Evolutionary conservation across 768 basidiomycete species (phyloP), one percentile per base, ranked within the genome.

Genomic region (Russula compacta): DNA sequence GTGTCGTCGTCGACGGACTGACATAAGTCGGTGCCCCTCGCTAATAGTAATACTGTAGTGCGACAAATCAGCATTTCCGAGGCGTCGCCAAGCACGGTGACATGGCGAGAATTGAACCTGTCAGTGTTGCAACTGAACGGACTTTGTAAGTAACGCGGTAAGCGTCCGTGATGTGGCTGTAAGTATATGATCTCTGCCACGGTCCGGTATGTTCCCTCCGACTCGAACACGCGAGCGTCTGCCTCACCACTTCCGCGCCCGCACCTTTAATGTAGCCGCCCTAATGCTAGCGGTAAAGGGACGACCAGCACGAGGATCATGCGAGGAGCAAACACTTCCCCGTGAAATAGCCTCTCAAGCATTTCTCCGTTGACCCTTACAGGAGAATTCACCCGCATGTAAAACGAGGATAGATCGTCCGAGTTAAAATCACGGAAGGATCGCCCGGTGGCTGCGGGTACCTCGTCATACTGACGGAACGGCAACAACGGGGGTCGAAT

Each of bases 181-280:
- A 21, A 11, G 24, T 17, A 6, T 36, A 10, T 51, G 60, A 57
- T 57, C 43, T 43, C 24, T 61, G 49, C 8, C 24, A 47, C 46
- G 47, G 47, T 24, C 39, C 44, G 39, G 19, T 12, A 11, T 46
- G 38, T 6, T 35, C 21, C 14, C 32, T 42, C 46, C 40, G 19
- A 33, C 3, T 39, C 47, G 29, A 19, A 29, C 48, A 29, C 38
- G 17, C 38, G 24, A 52, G 51, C 21, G 35, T 21, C 35, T 38
- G 60, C 60, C 60, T 61, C 55, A 57, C 50, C 43, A 46, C 60
- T 52, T 52, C 56, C 50, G 42, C 50, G 39, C 55, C 50, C 32
- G 54, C 14, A 15, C 21, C 38, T 32, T 14, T 2, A 33, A 32
- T 46, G 49, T 44, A 39, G 36, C 52, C 35, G 29, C 32, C 42